Base-by-base conservation (phyloP, 495 filamentous ascomycete genomes). In the Penicillium atrosanguineum region DNA sequence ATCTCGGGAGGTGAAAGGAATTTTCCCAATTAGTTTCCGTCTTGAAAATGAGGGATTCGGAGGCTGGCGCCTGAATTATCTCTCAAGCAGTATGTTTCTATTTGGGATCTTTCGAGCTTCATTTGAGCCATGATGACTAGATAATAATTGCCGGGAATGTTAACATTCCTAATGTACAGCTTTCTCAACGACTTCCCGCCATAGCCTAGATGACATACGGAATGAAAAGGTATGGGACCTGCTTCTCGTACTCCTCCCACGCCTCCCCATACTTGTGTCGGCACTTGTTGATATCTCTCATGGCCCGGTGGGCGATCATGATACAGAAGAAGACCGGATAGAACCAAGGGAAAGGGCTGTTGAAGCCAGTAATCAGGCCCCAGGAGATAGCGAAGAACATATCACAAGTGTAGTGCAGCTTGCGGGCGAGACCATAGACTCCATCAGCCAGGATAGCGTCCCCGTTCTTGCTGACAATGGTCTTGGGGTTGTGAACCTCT, bases 381-480 rank as follows among this genome's bases (percentile, higher is more conserved):
- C 83, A 87, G 1, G 69, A 75, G 14, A 82, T 46, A 23, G 91
- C 84, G 62, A 96, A 96, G 68, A 82, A 90, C 38, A 86, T 74
- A 65, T 97, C 92, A 67, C 90, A 94, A 1, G 87, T 85, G 64
- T 96, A 96, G 68, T 97, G 92, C 26, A 95, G 79, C 71, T 97
- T 97, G 57, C 93, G 85, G 7, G 91, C 92, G 50, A 89, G 76
- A 16, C 85, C 86, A 62, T 92, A 97, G 91, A 92, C 96, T 25
- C 93, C 92, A 59, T 91, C 88, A 38, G 80, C 85, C 14, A 97
- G 75, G 50, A 97, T 83, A 31, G 79, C 82, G 60, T 92, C 87
- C 18, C 91, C 92, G 5, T 80, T 80, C 46, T 79, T 71, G 1
- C 89, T 91, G 54, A 77, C 77, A 68, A 97, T 93, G 8, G 77